Conservation (phyloP, 192 early-diverging fungal species). For the Entomortierella lignicola region DNA sequence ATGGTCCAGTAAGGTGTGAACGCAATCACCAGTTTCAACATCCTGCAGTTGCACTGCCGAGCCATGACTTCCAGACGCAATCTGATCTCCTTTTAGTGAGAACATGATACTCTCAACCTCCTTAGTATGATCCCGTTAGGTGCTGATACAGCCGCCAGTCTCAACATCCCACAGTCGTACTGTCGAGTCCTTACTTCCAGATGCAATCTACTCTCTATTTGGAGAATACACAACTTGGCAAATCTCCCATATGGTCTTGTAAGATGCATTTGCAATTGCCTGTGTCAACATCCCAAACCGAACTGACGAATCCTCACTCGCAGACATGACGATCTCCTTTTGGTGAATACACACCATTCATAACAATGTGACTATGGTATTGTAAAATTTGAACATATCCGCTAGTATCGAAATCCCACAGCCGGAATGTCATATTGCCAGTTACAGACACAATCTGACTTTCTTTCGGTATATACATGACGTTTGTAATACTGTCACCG, state of each 20-base stretch:
- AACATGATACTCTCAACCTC: too few relatives aligned
- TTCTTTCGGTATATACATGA: neutral
- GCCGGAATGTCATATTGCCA: neutral
- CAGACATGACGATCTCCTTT: neutral
- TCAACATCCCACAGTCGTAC: neutral
- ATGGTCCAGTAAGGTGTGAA: too few relatives aligned
- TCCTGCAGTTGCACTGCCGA: too few relatives aligned
- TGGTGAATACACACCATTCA: neutral
- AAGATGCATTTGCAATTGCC: too few relatives aligned
- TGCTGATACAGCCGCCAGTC: neutral
- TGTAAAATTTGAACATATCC: neutral
- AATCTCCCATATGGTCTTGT: too few relatives aligned
- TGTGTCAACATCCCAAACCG: too few relatives aligned
- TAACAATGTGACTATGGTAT: too few relatives aligned
- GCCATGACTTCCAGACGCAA: neutral
- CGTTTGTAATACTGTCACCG: too few relatives aligned
- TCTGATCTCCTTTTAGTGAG: neutral
- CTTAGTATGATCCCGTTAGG: neutral
- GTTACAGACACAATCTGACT: neutral
- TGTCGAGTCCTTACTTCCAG: neutral
- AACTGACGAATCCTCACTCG: neutral
- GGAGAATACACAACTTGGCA: neutral
- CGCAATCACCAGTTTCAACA: too few relatives aligned
- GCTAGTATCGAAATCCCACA: neutral
- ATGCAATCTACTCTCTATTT: neutral